Evolutionary conservation across 2,329 filamentous ascomycete genomes (phyloP).

Genomic region (Teratosphaeria viscida): DNA sequence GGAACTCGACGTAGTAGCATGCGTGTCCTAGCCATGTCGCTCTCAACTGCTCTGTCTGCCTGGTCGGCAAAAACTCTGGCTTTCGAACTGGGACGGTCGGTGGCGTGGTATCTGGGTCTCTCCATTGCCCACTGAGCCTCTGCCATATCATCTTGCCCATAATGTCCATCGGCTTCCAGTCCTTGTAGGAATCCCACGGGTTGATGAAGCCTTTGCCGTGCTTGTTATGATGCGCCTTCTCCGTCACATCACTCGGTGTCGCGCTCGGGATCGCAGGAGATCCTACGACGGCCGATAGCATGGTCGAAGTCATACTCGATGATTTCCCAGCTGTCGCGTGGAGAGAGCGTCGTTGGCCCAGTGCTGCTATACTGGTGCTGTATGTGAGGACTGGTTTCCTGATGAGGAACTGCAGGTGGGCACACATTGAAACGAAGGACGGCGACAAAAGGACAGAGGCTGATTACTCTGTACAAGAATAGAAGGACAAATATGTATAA

Average conservation of each 20-base stretch:
- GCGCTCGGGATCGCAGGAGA: conserved; percentile 27
- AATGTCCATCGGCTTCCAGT: conserved; percentile 27
- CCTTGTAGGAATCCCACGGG: conserved; percentile 45
- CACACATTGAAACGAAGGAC: not conserved
- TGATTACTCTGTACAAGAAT: not conserved
- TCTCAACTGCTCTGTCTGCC: conserved; percentile 52
- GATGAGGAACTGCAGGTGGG: not conserved
- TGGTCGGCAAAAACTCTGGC: conserved; percentile 55
- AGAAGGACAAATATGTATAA: not conserved
- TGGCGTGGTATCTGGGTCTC: conserved; percentile 49
- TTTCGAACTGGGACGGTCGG: conserved; percentile 57
- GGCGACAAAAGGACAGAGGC: not conserved
- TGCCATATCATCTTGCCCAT: conserved; percentile 32
- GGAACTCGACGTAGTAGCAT: conserved; percentile 87
- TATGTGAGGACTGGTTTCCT: not conserved
- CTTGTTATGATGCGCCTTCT: conserved; percentile 42
- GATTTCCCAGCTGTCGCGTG: not conserved
- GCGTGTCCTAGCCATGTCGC: conserved; percentile 95
- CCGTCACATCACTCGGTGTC: conserved; percentile 36
- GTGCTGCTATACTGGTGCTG: not conserved
- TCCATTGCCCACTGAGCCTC: conserved; percentile 39
- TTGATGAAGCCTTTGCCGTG: conserved; percentile 46
- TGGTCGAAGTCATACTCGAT: conserved; percentile 12
- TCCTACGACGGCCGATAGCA: conserved; percentile 32
- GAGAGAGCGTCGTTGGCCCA: not conserved